Conservation (phyloP, 768 basidiomycete species). For the Suillus plorans region DNA sequence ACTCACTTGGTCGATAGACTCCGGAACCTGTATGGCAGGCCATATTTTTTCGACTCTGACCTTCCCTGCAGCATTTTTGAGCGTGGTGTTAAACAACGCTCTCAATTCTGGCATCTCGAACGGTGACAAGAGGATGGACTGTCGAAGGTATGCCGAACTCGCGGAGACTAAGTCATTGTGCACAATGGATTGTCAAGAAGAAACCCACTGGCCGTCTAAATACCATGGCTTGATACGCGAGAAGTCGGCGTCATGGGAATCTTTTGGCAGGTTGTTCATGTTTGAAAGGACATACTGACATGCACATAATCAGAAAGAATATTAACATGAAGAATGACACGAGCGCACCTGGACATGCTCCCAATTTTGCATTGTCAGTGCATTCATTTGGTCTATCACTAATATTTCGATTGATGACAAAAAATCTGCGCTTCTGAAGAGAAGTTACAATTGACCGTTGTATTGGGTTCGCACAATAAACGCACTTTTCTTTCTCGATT, state of each 20-base stretch:
- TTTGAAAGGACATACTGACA: conserved; percentile 79
- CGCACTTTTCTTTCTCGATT: conserved; percentile 92
- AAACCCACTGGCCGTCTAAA: conserved; percentile 84
- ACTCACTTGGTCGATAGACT: conserved; percentile 78
- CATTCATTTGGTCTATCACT: conserved; percentile 91
- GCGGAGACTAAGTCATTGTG: background rate
- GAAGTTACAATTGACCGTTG: background rate
- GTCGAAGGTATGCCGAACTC: conserved; percentile 84
- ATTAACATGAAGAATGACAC: background rate
- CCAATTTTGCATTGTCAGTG: conserved; percentile 98
- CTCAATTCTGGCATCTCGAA: conserved; percentile 91
- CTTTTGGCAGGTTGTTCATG: conserved; percentile 87
- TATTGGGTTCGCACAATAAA: conserved; percentile 8
- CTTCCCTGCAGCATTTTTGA: conserved; percentile 87
- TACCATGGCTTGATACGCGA: conserved; percentile 98
- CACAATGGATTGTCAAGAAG: conserved; percentile 4
- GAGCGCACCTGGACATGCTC: conserved; percentile 84
- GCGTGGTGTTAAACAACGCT: conserved; percentile 66
- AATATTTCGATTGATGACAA: conserved; percentile 90
- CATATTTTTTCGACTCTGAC: conserved; percentile 67
- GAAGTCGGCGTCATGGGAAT: conserved; percentile 93
- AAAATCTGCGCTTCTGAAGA: conserved; percentile 79
- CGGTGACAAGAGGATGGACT: conserved; percentile 83
- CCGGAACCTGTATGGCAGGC: conserved; percentile 74
- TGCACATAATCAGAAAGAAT: background rate